Conservation (phyloP, 805 yeast genomes). For the Tetrapisispora taiwanensis region DNA sequence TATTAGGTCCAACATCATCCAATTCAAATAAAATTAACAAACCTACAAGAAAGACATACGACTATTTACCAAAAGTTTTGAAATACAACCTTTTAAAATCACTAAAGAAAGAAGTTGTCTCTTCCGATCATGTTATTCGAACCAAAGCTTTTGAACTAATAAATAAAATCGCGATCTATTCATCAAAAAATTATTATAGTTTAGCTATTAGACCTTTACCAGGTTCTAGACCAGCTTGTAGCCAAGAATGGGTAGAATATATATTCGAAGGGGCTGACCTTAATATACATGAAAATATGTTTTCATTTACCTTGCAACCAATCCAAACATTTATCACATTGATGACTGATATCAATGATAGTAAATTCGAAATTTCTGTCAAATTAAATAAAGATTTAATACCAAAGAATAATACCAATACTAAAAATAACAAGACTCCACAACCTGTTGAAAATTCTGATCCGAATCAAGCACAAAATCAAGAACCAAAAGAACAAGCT, state of each 20-base stretch:
- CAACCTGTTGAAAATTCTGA: background rate
- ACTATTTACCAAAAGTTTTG: slow-evolving; percentile 14
- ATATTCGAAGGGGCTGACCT: slow-evolving; percentile 19
- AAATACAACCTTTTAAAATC: slow-evolving; percentile 25
- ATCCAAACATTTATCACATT: slow-evolving; percentile 24
- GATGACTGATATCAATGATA: slow-evolving; percentile 7
- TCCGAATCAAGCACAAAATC: background rate
- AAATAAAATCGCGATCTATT: slow-evolving; percentile 16
- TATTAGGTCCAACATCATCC: slow-evolving; percentile 16
- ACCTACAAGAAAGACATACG: background rate
- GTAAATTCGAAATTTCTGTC: slow-evolving; percentile 8
- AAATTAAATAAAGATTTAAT: slow-evolving; percentile 19
- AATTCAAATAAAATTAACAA: background rate
- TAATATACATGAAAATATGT: slow-evolving; percentile 22
- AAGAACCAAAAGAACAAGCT: slow-evolving; percentile 4
- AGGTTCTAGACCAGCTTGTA: slow-evolving; percentile 23
- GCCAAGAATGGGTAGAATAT: slow-evolving; percentile 26
- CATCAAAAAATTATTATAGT: slow-evolving; percentile 21
- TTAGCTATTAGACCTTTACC: slow-evolving; percentile 23
- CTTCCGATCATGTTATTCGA: slow-evolving; percentile 16
- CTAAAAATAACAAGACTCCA: slow-evolving; percentile 3
- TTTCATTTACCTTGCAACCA: slow-evolving; percentile 22
- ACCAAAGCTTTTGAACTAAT: slow-evolving; percentile 18
- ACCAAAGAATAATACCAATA: slow-evolving; percentile 5
- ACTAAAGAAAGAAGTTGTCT: slow-evolving; percentile 13